A percentile compares a stretch with the other conserved stretches of the same genome.
phyloP scores from a whole-genome alignment of 345 rosid genomes.

The Murraya koenigii region DNA sequence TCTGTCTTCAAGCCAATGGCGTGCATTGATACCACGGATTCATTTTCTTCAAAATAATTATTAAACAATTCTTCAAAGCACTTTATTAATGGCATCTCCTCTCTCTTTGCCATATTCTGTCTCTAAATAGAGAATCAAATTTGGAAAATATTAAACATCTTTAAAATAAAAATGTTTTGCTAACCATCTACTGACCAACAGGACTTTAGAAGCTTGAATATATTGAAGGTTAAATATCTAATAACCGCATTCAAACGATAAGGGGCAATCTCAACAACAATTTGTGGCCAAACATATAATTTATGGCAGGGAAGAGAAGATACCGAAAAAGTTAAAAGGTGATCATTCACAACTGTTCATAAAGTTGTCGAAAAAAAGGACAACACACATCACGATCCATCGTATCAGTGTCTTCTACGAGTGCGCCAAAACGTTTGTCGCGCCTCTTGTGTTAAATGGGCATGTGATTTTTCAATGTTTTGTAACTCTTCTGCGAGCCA shows the following conservation, averaged over 20 bases:
- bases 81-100: no score
- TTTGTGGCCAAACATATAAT: not conserved
- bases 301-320: not conserved
- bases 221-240: not conserved
- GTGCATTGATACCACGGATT: no score
- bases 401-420: not conserved
- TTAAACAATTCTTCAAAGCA: no score
- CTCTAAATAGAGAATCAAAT: no score
- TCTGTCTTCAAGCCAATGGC: no score
- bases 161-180: no score
- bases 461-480: not conserved
- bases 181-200: no score
- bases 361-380: not conserved
- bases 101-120: no score
- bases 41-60: no score
- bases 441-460: not conserved
- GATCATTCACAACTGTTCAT: not conserved
- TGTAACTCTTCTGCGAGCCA: not conserved
- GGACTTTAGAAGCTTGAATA: no score
- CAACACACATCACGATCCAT: not conserved
- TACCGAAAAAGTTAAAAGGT: not conserved
- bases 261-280: not conserved
- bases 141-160: no score
- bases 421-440: not conserved
- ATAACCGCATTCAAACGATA: not conserved